Evolutionary conservation across 768 basidiomycete genomes (phyloP).

Genomic region (Lyophyllum decastes): DNA sequence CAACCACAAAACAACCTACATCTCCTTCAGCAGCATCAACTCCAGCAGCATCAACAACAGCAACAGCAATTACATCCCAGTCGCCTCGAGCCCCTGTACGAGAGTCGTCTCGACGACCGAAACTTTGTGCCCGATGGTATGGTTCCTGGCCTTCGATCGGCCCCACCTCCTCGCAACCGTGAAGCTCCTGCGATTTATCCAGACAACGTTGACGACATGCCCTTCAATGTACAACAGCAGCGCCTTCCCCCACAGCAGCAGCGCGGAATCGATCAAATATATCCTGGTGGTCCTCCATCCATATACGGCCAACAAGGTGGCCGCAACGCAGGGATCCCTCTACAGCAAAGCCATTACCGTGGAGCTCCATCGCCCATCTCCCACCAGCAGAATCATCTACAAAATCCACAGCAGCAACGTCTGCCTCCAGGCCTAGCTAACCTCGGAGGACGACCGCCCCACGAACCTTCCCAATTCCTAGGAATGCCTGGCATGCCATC

Average conservation of each 20-base stretch:
- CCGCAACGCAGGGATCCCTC: conserved; percentile 52
- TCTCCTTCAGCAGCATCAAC: conserved; percentile 38
- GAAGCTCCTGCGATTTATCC: conserved; percentile 54
- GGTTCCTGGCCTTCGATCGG: conserved; percentile 80
- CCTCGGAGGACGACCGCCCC: conserved; percentile 79
- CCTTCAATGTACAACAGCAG: conserved; percentile 65
- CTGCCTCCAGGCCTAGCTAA: conserved; percentile 82
- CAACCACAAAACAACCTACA: conserved; percentile 40
- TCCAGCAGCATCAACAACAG: conserved; percentile 47
- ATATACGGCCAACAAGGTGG: conserved; percentile 57
- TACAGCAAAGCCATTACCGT: conserved; percentile 67
- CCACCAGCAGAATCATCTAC: conserved; percentile 44
- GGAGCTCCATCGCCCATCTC: conserved; percentile 68
- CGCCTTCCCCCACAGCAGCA: conserved; percentile 52
- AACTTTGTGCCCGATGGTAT: conserved; percentile 83
- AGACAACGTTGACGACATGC: conserved; percentile 60
- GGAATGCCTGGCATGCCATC: conserved; percentile 48
- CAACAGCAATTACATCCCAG: conserved; percentile 41
- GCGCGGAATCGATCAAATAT: conserved; percentile 58
- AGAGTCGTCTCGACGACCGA: conserved; percentile 73
- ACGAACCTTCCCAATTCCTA: conserved; percentile 70
- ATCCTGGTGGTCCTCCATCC: conserved; percentile 46
- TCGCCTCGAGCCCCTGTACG: conserved; percentile 70
- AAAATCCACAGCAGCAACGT: conserved; percentile 53
- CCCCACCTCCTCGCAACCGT: conserved; percentile 60